Evolutionary conservation across 352 stramenopile genomes (phyloP), one percentile per base, ranked within the genome.

Genomic region (Paralagenidium karlingii): DNA sequence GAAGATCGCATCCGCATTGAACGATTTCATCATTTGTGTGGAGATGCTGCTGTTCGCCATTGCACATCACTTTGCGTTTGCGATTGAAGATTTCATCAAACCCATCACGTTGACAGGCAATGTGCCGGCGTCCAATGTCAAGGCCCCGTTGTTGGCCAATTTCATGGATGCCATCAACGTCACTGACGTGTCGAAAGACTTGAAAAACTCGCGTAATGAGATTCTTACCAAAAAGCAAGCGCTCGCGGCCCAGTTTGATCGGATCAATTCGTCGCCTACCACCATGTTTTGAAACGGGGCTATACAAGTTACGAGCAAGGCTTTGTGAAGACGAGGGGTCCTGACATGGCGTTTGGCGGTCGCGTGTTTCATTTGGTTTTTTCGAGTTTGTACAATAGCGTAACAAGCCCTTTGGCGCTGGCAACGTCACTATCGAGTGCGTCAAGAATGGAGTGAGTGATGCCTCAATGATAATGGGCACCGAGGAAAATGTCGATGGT

Each of bases 1-100:
- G 33, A 86, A 88, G 40, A 86, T 95, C 49, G 77, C 68, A 12
- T 93, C 85, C 36, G 87, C 75, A 27, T 56, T 97, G 22, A 93
- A 96, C 40, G 82, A 97, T 64, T 92, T 96, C 50, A 62, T 97
- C 52, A 96, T 97, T 48, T 97, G 89, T 52, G 67, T 95, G 22
- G 89, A 97, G 50, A 97, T 97, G 89, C 68, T 96, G 38, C 68
- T 90, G 36, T 93, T 94, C 38, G 84, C 87, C 5, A 45, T 96
- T 16, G 82, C 81, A 18, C 92, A 97, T 60, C 86, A 93, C 51
- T 96, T 86, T 45, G 82, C 82, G 12, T 97, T 97, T 40, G 78
- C 76, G 3, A 90, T 96, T 48, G 82, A 90, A 28, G 86, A 96
- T 51, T 96, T 90, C 53, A 37, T 90, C 25, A 8, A 30, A 20